Evolutionary conservation across 176 grass and related monocot genomes (phyloP).

Genomic region (Oryza punctata): DNA sequence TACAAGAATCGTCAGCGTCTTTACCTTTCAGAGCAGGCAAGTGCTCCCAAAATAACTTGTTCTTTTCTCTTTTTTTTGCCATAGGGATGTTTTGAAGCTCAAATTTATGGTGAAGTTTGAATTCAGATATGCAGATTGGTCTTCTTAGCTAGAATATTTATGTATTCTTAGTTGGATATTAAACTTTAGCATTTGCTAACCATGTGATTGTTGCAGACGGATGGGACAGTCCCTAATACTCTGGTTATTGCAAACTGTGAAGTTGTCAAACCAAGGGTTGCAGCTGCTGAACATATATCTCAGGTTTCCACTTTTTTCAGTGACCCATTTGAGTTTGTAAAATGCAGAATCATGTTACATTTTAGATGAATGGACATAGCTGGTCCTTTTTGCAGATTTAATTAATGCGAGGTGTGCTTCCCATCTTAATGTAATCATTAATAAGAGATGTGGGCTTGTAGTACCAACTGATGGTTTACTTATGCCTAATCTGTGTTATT

Average conservation of each 20-base stretch:
- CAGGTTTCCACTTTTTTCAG: constrained; percentile 55
- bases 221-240: constrained; percentile 80
- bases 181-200: constrained; percentile 32
- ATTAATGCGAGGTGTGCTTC: not conserved
- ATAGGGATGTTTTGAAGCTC: not conserved
- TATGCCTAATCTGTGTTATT: not conserved
- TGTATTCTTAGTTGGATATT: constrained; percentile 7
- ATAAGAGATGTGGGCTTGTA: not conserved
- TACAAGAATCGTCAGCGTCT: constrained; percentile 79
- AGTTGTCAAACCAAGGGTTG: constrained; percentile 81
- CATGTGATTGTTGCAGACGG: constrained; percentile 62
- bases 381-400: not conserved
- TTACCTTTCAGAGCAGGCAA: constrained; percentile 88
- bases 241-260: constrained; percentile 88
- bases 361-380: not conserved
- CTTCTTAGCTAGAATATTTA: not conserved
- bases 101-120: not conserved
- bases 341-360: constrained; percentile 2
- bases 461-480: not conserved
- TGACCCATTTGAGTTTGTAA: constrained; percentile 3
- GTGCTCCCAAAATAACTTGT: not conserved
- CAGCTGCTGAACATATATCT: constrained; percentile 82
- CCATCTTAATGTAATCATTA: constrained; percentile 17
- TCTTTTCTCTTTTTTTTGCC: not conserved
- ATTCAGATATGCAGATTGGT: not conserved